Evolutionary conservation across 2,329 filamentous ascomycete genomes (phyloP).

Genomic region (Didymella sp.): DNA sequence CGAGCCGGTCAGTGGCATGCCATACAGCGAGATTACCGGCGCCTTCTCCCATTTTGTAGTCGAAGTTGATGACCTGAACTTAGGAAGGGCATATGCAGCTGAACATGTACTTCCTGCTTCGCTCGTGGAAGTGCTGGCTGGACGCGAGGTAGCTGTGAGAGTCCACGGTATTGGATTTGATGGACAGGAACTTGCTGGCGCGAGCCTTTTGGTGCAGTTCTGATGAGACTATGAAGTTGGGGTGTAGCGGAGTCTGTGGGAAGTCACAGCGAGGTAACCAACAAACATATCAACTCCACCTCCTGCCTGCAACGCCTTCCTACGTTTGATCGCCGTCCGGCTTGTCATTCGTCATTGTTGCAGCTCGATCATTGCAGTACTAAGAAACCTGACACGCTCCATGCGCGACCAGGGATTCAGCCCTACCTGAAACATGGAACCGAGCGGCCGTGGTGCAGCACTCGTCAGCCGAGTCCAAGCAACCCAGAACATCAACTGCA

Average conservation of each 20-base stretch:
- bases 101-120: conserved; percentile 30
- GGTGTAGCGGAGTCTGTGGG: background rate
- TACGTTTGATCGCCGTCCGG: conserved; percentile 10
- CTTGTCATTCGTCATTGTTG: background rate
- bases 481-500: conserved; percentile 9
- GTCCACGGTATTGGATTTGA: conserved; percentile 42
- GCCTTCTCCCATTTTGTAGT: conserved; percentile 46
- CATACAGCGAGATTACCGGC: conserved; percentile 45
- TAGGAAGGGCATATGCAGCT: conserved; percentile 42
- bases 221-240: background rate
- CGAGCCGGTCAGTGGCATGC: conserved; percentile 19
- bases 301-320: background rate
- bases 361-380: conserved; percentile 17
- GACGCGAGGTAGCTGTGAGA: conserved; percentile 19
- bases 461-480: conserved; percentile 19
- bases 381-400: conserved; percentile 22
- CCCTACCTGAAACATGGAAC: conserved; percentile 28
- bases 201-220: conserved; percentile 1
- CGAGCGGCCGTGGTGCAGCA: conserved; percentile 20
- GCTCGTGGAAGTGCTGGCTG: conserved; percentile 21
- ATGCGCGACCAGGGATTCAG: conserved; percentile 23
- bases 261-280: background rate
- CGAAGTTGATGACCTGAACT: conserved; percentile 24
- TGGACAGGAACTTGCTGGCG: conserved; percentile 27
- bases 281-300: background rate